Conservation (phyloP, 2,329 filamentous ascomycete genomes). For the Ploettnerulaceae sp. region DNA sequence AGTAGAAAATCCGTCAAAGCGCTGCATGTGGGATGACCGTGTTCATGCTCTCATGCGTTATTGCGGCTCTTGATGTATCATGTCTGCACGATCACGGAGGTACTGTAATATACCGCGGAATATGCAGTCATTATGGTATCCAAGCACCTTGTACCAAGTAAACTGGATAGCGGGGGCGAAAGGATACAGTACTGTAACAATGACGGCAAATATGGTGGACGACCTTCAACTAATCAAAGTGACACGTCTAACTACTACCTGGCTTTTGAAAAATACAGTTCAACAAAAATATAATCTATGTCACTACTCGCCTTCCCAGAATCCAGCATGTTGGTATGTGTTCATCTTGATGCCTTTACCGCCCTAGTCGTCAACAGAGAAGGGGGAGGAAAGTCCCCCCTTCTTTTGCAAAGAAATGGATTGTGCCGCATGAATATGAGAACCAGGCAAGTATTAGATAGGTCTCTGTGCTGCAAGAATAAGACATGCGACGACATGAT, state of each 20-base stretch:
- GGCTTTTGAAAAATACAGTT: too few relatives aligned
- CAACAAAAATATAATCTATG: too few relatives aligned
- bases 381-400: too few relatives aligned
- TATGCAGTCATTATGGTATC: constrained; percentile 1
- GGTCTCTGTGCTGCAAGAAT: background rate
- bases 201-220: too few relatives aligned
- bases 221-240: too few relatives aligned
- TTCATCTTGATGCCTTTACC: too few relatives aligned
- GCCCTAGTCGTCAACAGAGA: too few relatives aligned
- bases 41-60: constrained; percentile 13
- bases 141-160: background rate
- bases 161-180: too few relatives aligned
- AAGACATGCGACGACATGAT: too few relatives aligned
- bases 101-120: background rate
- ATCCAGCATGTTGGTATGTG: too few relatives aligned
- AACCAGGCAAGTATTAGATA: background rate
- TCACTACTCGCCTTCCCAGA: background rate
- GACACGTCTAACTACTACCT: background rate
- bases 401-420: too few relatives aligned
- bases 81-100: background rate
- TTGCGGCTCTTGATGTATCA: constrained; percentile 13
- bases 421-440: constrained; percentile 2
- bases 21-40: background rate
- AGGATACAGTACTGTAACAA: too few relatives aligned
- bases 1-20: background rate